These are phyloP conservation scores for Cladophialophora psammophila DNA, from an alignment of 2,329 filamentous ascomycete species.

Conservation along the genomic window DNA sequence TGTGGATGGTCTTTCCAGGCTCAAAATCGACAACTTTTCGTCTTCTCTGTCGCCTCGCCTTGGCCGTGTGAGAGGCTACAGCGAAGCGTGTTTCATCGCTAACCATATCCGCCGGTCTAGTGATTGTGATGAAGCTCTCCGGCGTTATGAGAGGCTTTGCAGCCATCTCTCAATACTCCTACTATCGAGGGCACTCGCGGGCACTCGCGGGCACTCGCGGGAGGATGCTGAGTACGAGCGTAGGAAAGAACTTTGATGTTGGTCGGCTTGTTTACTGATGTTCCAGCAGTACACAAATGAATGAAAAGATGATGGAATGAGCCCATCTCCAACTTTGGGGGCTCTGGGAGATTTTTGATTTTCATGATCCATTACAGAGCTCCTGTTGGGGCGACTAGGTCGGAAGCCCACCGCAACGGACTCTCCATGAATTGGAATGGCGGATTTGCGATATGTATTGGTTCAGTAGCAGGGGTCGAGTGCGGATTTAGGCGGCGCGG, in stretches of 20 bases:
- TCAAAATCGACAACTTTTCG: neutral
- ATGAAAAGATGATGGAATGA: neutral
- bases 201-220: neutral
- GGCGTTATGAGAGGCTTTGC: neutral
- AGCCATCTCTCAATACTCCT: neutral
- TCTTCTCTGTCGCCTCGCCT: neutral
- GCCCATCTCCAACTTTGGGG: constrained; percentile 1
- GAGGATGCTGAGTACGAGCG: neutral
- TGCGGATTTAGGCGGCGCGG: neutral
- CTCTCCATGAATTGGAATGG: neutral
- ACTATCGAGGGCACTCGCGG: neutral
- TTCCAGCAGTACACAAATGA: neutral
- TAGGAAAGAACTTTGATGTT: neutral
- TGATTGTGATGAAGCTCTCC: constrained; percentile 6
- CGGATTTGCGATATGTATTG: neutral
- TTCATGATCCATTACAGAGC: neutral
- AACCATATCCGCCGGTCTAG: neutral
- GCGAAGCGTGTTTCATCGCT: constrained; percentile 4
- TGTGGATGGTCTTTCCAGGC: neutral
- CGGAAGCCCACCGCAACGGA: neutral
- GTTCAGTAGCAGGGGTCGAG: neutral
- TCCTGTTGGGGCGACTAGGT: neutral
- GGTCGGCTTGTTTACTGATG: neutral
- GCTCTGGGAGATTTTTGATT: neutral
- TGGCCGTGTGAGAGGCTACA: neutral